Base-by-base conservation (phyloP, 192 early-diverging fungal genomes). In the Entrophospora sp. region DNA sequence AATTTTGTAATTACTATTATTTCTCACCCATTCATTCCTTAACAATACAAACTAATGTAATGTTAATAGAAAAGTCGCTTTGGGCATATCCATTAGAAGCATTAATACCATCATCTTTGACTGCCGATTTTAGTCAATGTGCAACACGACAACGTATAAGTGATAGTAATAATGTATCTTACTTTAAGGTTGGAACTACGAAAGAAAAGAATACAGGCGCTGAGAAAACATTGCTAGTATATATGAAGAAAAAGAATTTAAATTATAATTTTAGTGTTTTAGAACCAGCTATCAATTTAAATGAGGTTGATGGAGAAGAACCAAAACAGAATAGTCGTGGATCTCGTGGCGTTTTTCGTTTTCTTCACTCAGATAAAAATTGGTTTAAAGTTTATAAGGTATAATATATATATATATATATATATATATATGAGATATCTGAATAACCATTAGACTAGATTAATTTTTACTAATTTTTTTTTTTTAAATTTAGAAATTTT, bases 21-120 rank as follows among this genome's bases (percentile, higher is more conserved):
- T n/a, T n/a, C n/a, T n/a, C n/a, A n/a, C n/a, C n/a, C n/a, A n/a
- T n/a, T n/a, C n/a, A n/a, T n/a, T n/a, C n/a, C n/a, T n/a, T n/a
- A n/a, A n/a, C n/a, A n/a, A n/a, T n/a, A n/a, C n/a, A 18, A 30
- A 2, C 1, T 20, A 46, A 14, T 49, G 7, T 35, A 16, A 13
- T 64, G 22, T 64, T 34, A 24, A 66, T 43, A 66, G 64, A 87
- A 48, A 87, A 87, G 48, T 84, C 84, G n/a, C 78, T 87, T 30
- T 79, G 91, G 35, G 85, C 83, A 49, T 90, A 89, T 8, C 83
- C 82, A 22, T 82, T 96, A 34, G 89, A 90, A 38, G 83, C 87
- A 18, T 20, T 66, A 20, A 66, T 66, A 55, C 64, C 64, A 27
- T 66, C 64, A 40, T 66, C 64, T 5, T 14, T 34, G n/a, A 53